Base-by-base conservation (phyloP, 129 eudicot genomes). In the Saussurea involucrata region DNA sequence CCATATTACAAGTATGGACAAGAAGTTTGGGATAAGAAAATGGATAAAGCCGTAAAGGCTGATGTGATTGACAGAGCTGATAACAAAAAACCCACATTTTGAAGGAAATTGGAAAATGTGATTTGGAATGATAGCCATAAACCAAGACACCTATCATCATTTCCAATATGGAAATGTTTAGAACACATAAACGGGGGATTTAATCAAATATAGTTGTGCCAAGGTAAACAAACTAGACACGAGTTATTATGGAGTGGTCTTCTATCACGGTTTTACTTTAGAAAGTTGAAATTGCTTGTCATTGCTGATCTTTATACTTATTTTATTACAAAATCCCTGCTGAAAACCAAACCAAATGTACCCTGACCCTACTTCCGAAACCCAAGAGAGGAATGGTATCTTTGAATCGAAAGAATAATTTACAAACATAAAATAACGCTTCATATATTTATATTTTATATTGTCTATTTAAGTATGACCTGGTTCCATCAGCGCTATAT, bases 401-500 rank as follows among this genome's bases (percentile, higher is more conserved):
- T 66, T 68, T 31, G 68, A 53, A 31, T 49, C 34, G 4, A 68
- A 28, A 46, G 28, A 78, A 37, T 21, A 69, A 20, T 13, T 60
- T 21, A 60, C 22, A 29, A 68, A 20, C n/a, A 55, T 22, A 60
- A 69, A 25, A 68, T 36, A 55, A 74, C 12, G 37, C 13, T 66
- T 9, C 29, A 61, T 4, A 15, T 25, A 28, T 40, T 37, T 70
- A 0, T 28, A 71, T 60, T 29, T 18, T 42, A 44, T 66, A 49
- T 63, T 70, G 63, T 49, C 42, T 72, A 69, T 71, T 69, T 25
- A 18, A 69, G 80, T 25, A 69, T 28, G 33, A 90, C 97, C 97
- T 91, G 75, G 86, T 86, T 79, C 97, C 97, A 83, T 91, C 97
- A 80, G 88, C 85, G 58, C 91, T 88, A 25, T 91, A 91, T 46